Evolutionary conservation across 139 green algal genomes (phyloP).

Genomic region (Chlorella vulgaris): DNA sequence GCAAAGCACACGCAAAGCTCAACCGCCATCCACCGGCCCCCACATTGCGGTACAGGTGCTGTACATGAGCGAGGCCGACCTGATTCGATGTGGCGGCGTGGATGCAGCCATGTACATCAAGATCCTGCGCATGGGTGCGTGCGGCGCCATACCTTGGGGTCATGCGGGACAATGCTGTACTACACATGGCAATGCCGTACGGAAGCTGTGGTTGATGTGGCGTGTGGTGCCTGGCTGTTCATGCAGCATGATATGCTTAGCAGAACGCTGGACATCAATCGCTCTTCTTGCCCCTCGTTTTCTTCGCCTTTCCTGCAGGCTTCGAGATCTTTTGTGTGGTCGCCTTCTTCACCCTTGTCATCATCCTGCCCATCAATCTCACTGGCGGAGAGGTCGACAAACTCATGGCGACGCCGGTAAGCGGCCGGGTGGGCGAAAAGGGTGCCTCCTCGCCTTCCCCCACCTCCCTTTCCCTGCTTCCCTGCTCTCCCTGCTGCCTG

Average conservation of each 20-base stretch:
- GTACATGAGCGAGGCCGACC: conserved; percentile 13
- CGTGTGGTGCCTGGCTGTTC: not conserved
- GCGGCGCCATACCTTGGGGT: not conserved
- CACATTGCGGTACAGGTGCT: too few species aligned
- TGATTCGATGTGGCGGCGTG: conserved; percentile 29
- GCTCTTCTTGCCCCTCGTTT: not conserved
- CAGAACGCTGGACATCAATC: too few species aligned
- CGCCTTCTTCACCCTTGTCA: conserved; percentile 14
- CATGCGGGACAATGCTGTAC: not conserved
- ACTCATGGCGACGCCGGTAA: conserved; percentile 11
- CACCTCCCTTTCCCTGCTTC: too few species aligned
- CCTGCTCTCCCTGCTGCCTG: too few species aligned
- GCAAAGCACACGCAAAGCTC: too few species aligned
- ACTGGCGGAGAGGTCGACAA: conserved; percentile 30
- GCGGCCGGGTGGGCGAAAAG: not conserved
- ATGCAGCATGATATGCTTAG: not conserved
- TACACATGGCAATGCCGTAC: too few species aligned
- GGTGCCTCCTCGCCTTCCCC: too few species aligned
- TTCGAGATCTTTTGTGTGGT: conserved; percentile 6
- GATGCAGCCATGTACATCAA: conserved; percentile 43
- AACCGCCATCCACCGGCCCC: too few species aligned
- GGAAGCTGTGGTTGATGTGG: not conserved
- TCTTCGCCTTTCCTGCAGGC: not conserved
- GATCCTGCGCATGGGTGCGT: conserved; percentile 37
- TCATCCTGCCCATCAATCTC: conserved; percentile 45